Conservation (phyloP, 2,329 filamentous ascomycete genomes). For the Taxawa tesnikishii region DNA sequence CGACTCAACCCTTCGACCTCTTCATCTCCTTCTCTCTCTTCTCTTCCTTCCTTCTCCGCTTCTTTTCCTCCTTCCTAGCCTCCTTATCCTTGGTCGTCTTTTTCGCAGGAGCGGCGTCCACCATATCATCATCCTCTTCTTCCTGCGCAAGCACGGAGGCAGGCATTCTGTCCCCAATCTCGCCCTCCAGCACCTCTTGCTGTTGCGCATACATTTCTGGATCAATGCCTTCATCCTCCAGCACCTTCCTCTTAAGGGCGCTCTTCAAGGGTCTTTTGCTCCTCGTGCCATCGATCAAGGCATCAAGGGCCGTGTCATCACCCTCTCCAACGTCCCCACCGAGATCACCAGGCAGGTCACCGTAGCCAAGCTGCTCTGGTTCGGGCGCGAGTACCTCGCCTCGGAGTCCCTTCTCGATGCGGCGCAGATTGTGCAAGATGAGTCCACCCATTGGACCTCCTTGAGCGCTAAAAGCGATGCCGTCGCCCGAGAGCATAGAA, state of each 20-base stretch:
- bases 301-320: conserved; percentile 7
- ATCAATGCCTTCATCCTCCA: conserved; percentile 21
- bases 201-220: conserved; percentile 28
- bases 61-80: conserved; percentile 43
- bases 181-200: conserved; percentile 27
- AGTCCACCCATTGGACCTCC: conserved; percentile 33
- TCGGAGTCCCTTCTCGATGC: conserved; percentile 39
- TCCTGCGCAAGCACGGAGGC: conserved; percentile 4
- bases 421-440: conserved; percentile 39
- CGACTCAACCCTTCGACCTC: conserved; percentile 5
- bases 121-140: conserved; percentile 12
- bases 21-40: conserved; percentile 17
- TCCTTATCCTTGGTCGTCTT: conserved; percentile 34
- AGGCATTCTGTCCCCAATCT: conserved; percentile 22
- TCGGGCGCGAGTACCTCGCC: conserved; percentile 38
- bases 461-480: conserved; percentile 28
- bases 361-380: conserved; percentile 17
- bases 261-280: conserved; percentile 7
- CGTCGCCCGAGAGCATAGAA: conserved; percentile 28
- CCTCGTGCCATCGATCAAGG: conserved; percentile 5
- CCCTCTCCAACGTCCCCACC: conserved; percentile 1
- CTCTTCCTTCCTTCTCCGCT: conserved; percentile 36
- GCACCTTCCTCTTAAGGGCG: conserved; percentile 7
- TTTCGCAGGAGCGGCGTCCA: conserved; percentile 11
- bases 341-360: conserved; percentile 2